Evolutionary conservation across 1,139 yeast species (phyloP).

Genomic region (Zygoascus meyerae): DNA sequence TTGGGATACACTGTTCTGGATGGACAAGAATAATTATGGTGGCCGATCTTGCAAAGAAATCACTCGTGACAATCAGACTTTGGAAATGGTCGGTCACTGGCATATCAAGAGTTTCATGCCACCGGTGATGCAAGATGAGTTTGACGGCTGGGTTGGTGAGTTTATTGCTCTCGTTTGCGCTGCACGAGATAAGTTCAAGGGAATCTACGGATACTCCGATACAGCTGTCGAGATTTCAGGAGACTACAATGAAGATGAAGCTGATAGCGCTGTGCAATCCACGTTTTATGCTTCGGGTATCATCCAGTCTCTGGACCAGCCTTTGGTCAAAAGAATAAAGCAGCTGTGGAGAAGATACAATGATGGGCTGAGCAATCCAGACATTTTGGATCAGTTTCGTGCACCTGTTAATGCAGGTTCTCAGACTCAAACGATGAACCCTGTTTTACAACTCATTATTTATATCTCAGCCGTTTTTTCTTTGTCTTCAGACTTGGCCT

Average conservation of each 20-base stretch:
- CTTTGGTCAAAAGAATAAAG: constrained; percentile 60
- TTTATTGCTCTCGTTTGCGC: constrained; percentile 67
- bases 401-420: constrained; percentile 51
- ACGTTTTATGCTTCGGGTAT: constrained; percentile 27
- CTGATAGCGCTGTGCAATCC: constrained; percentile 31
- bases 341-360: constrained; percentile 62
- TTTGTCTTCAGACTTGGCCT: constrained; percentile 55
- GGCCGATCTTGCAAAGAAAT: constrained; percentile 62
- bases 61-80: constrained; percentile 46
- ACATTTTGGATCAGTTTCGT: constrained; percentile 55
- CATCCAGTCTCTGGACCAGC: constrained; percentile 50
- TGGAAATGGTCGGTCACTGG: constrained; percentile 69
- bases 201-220: constrained; percentile 4
- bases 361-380: constrained; percentile 66
- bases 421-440: constrained; percentile 39
- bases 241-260: constrained; percentile 19
- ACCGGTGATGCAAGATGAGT: constrained; percentile 65
- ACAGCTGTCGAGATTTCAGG: constrained; percentile 6
- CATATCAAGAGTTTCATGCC: constrained; percentile 75
- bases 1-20: constrained; percentile 93
- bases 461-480: constrained; percentile 66
- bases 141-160: constrained; percentile 79
- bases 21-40: constrained; percentile 85
- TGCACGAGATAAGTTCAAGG: constrained; percentile 12
- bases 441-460: constrained; percentile 76